A percentile compares a stretch with the other conserved stretches of the same genome.
These are phyloP conservation scores for Mortierella sp. DNA, from an alignment of 371 early-diverging fungal genomes.

Conservation along the genomic window DNA sequence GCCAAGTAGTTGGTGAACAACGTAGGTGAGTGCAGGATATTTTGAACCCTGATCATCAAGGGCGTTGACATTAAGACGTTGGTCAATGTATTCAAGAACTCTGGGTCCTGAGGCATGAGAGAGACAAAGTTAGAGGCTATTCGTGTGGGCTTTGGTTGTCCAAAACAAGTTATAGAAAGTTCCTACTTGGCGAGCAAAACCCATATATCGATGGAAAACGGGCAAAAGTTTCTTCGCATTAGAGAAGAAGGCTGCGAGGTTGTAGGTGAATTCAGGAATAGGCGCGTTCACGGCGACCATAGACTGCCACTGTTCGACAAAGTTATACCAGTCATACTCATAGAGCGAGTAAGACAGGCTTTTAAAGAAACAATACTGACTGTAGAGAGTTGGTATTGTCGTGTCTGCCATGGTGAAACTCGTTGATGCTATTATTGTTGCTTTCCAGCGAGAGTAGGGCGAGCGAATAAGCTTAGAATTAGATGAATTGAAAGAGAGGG, in stretches of 20 bases:
- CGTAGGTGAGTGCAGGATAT: slow-evolving; percentile 17
- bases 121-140: not conserved
- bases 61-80: slow-evolving; percentile 47
- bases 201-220: slow-evolving; percentile 43
- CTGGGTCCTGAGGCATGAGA: slow-evolving; percentile 23
- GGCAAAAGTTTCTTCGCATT: slow-evolving; percentile 34
- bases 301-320: slow-evolving; percentile 47
- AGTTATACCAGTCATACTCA: slow-evolving; percentile 53
- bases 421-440: not conserved
- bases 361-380: slow-evolving; percentile 43
- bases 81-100: slow-evolving; percentile 41
- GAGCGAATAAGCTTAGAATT: not conserved
- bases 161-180: too few species aligned
- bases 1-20: slow-evolving; percentile 43
- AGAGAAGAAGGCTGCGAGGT: slow-evolving; percentile 38
- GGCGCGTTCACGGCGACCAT: slow-evolving; percentile 52
- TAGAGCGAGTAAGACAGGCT: slow-evolving; percentile 36
- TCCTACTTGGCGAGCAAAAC: slow-evolving; percentile 22
- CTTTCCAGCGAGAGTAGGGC: not conserved
- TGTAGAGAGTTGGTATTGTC: slow-evolving; percentile 24
- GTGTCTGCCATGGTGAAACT: slow-evolving; percentile 12
- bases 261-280: slow-evolving; percentile 34
- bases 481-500: not conserved
- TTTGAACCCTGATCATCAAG: slow-evolving; percentile 43
- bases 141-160: too few species aligned